phyloP scores from a whole-genome alignment of 148 eudicot genomes.

The Amaranthus hypochondriacus region DNA sequence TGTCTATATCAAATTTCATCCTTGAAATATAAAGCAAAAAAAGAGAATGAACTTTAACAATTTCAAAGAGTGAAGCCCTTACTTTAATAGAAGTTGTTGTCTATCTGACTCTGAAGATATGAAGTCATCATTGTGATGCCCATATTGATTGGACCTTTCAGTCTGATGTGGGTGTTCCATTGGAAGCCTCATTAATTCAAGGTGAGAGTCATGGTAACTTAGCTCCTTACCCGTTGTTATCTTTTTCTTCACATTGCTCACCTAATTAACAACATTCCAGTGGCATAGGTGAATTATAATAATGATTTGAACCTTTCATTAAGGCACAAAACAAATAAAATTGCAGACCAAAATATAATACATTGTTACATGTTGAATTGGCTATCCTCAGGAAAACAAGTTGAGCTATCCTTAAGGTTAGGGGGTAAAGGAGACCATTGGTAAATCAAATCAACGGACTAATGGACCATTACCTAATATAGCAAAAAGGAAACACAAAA shows the following conservation, averaged over 20 bases:
- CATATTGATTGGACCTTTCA: slow-evolving; percentile 50
- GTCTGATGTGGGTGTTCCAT: slow-evolving; percentile 44
- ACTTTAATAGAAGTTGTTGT: slow-evolving; percentile 83
- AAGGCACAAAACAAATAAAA: neutral
- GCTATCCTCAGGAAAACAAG: too few relatives aligned
- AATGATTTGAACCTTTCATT: slow-evolving; percentile 1
- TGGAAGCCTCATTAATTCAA: slow-evolving; percentile 75
- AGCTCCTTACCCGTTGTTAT: slow-evolving; percentile 50
- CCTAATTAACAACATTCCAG: slow-evolving; percentile 43
- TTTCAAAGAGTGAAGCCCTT: neutral
- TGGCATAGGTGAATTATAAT: slow-evolving; percentile 9
- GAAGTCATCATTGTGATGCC: slow-evolving; percentile 67
- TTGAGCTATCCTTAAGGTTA: too few relatives aligned
- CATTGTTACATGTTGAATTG: too few relatives aligned
- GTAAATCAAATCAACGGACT: too few relatives aligned
- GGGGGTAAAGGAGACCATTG: too few relatives aligned
- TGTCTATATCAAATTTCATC: too few relatives aligned
- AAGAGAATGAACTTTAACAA: neutral
- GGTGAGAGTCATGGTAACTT: slow-evolving; percentile 61
- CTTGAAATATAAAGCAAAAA: too few relatives aligned
- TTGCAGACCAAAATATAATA: neutral
- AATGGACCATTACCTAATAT: too few relatives aligned
- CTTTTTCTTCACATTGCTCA: slow-evolving; percentile 64
- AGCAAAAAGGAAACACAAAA: too few relatives aligned
- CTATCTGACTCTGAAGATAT: slow-evolving; percentile 89